phyloP scores from a whole-genome alignment of 441 rosid genomes.

The Heliophila coronopifolia region DNA sequence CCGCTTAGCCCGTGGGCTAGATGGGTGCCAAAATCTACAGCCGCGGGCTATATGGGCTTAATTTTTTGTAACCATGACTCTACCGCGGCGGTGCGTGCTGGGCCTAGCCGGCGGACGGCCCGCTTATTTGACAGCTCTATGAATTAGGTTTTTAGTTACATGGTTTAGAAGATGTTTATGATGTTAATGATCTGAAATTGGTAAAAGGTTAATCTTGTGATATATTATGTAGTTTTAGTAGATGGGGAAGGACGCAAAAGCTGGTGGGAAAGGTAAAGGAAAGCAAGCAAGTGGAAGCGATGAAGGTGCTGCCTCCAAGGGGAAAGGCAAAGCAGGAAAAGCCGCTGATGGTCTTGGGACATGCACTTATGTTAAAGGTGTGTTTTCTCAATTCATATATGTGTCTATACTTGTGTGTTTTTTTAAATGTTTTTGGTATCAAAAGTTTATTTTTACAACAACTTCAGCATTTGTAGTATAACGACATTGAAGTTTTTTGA shows the following conservation, averaged over 20 bases:
- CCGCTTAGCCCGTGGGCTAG: no score
- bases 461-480: not conserved
- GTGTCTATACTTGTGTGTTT: not conserved
- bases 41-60: no score
- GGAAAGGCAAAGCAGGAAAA: conserved; percentile 93
- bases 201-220: not conserved
- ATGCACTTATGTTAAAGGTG: conserved; percentile 96
- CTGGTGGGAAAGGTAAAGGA: conserved; percentile 80
- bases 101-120: no score
- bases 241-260: conserved; percentile 81
- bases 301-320: conserved; percentile 63
- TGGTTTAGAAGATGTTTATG: not conserved
- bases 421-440: not conserved
- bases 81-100: no score
- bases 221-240: conserved; percentile 10
- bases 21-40: no score
- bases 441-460: not conserved
- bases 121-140: no score
- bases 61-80: no score
- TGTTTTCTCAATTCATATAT: not conserved
- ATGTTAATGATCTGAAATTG: not conserved
- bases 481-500: no score
- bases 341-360: conserved; percentile 87
- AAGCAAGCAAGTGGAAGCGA: conserved; percentile 78
- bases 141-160: not conserved